Evolutionary conservation across 208 protist genomes (phyloP), one percentile per base, ranked within the genome.

Genomic region (Crithidia bombi): DNA sequence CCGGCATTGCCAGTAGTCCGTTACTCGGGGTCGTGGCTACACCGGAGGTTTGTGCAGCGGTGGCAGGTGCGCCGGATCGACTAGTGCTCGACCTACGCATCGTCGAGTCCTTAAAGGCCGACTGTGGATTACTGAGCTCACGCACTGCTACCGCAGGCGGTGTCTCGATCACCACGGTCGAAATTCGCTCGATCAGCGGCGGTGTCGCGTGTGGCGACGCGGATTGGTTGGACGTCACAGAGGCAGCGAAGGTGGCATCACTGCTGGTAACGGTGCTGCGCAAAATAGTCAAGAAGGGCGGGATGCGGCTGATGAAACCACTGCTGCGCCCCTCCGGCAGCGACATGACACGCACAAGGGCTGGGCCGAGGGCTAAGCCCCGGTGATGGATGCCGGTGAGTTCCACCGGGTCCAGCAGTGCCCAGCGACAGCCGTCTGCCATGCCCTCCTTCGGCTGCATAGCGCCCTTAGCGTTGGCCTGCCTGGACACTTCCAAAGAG

Each of bases 381-480:
- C 70, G 70, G 57, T 83, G 79, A 17, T 43, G 5, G 10, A 91
- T 61, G 1, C 85, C 85, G 0, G 85, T 86, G 39, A 91, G 76
- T 28, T 69, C 55, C 4, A 66, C 64, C 36, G 79, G 79, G 52
- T 91, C 82, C 6, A 91, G 59, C 30, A 87, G 39, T 6, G 65
- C 74, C 33, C 71, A 85, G 65, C 54, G 54, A 59, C 74, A 59
- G 57, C 57, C 57, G 39, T 61, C 26, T 19, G 15, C 33, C 23
- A 66, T 12, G 43, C 36, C 21, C 30, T 51, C 41, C 19, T 25
- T 3, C 3, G 57, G 26, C 19, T n/a, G n/a, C n/a, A n/a, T n/a
- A n/a, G n/a, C n/a, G n/a, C n/a, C n/a, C n/a, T n/a, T n/a, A 35
- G 11, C 3, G 55, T 14, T 11, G 36, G n/a, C 21, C 44, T 11